Percentiles rank a stretch among this genome's conserved stretches.
Conservation (phyloP, 1,284 basidiomycete genomes). For the Coniophora puteana region DNA sequence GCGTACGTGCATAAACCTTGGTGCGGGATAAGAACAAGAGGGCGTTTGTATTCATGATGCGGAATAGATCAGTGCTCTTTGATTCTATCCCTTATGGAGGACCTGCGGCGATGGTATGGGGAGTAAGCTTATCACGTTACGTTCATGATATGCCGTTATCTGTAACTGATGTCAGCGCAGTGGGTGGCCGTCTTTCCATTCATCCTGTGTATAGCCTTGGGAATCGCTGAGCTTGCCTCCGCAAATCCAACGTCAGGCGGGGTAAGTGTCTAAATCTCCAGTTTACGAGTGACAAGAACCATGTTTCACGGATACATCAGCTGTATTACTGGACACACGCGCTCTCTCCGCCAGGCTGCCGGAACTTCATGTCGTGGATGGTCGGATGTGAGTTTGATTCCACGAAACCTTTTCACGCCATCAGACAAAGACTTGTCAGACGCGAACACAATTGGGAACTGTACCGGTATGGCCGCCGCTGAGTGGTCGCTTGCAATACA, state of each 20-base stretch:
- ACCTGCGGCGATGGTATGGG: slow-evolving; percentile 47
- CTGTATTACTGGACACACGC: slow-evolving; percentile 38
- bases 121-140: slow-evolving; percentile 17
- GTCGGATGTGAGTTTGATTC: slow-evolving; percentile 33
- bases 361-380: slow-evolving; percentile 35
- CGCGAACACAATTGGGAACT: slow-evolving; percentile 35
- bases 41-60: slow-evolving; percentile 8
- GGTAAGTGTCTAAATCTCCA: slow-evolving; percentile 6
- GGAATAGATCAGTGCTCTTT: slow-evolving; percentile 32
- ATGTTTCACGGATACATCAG: slow-evolving; percentile 6
- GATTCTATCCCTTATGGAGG: slow-evolving; percentile 45
- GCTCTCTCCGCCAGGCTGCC: slow-evolving; percentile 28
- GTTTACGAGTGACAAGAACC: background rate
- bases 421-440: slow-evolving; percentile 18
- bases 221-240: slow-evolving; percentile 70
- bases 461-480: slow-evolving; percentile 35
- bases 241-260: slow-evolving; percentile 61
- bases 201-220: slow-evolving; percentile 58
- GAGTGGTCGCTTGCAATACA: slow-evolving; percentile 40
- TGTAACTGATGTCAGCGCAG: slow-evolving; percentile 10
- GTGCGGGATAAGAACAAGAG: background rate
- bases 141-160: background rate
- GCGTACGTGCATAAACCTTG: slow-evolving; percentile 22
- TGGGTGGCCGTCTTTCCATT: slow-evolving; percentile 48
- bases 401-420: background rate